Evolutionary conservation across 129 eudicot genomes (phyloP), one percentile per base, ranked within the genome.

Genomic region (Heracleum sosnowskyi): DNA sequence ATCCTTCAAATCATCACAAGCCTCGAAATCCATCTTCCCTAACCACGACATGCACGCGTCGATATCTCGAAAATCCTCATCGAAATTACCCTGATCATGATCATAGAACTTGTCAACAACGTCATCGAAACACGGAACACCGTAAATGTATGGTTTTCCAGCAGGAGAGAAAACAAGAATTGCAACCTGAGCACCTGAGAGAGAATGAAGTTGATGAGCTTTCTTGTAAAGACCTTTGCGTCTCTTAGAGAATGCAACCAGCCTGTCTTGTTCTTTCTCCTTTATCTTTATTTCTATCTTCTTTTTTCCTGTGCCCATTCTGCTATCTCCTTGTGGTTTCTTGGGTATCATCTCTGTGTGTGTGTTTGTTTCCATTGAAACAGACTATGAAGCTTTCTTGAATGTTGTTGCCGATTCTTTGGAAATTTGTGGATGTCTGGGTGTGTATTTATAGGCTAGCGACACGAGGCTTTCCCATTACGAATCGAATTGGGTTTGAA

Each of bases 261-360:
- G 28, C 9, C 79, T 53, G 12, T 53, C 69, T 2, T 53, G 3
- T 24, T 57, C 39, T n/a, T 76, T 55, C 13, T 53, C 71, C 24
- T 35, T 76, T 47, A 37, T 76, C 49, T 76, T 76, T 3, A 76
- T 76, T 53, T 76, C 79, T 4, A 76, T 55, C 79, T 76, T 76
- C 79, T 76, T 76, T 72, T 76, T 76, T 37, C 79, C 79, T 2
- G 79, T 76, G 11, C 71, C 72, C 53, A 37, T 57, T n/a, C 29
- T 22, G 0, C 24, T 11, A 6, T 24, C 26, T 6, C 12, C 29
- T 51, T 51, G 22, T 55, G 2, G 0, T n/a, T 55, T 20, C 12
- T 20, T n/a, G 0, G 47, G 1, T 12, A 44, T 11, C 2, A 1
- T 11, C 47, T 44, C 47, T 11, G 46, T 11, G 2, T 42, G 1